Percentiles rank a stretch among this genome's conserved stretches.
phyloP scores from a whole-genome alignment of 495 filamentous ascomycete species.

The Cenococcum geophilum region DNA sequence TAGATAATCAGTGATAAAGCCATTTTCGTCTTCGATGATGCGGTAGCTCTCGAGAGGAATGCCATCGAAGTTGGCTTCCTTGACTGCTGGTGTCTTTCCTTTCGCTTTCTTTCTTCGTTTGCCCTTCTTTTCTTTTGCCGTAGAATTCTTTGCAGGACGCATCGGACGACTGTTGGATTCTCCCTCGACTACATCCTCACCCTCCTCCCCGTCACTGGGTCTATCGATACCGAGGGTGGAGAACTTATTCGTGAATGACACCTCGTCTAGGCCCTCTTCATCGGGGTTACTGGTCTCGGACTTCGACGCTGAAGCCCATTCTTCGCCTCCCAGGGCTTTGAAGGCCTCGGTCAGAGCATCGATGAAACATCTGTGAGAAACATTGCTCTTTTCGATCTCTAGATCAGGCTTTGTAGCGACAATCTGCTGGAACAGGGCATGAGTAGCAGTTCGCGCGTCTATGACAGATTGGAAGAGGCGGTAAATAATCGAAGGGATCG shows the following conservation, averaged over 20 bases:
- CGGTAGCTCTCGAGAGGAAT: slow-evolving; percentile 44
- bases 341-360: slow-evolving; percentile 39
- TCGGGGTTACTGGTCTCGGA: slow-evolving; percentile 8
- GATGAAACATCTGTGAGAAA: slow-evolving; percentile 41
- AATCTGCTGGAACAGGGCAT: slow-evolving; percentile 29
- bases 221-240: slow-evolving; percentile 30
- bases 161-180: slow-evolving; percentile 9
- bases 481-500: slow-evolving; percentile 31
- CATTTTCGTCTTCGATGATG: slow-evolving; percentile 41
- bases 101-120: slow-evolving; percentile 33
- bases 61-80: slow-evolving; percentile 26
- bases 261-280: slow-evolving; percentile 31
- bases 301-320: slow-evolving; percentile 22
- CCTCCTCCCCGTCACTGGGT: slow-evolving; percentile 15
- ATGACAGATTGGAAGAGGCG: slow-evolving; percentile 35
- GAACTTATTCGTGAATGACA: slow-evolving; percentile 38
- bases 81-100: slow-evolving; percentile 17
- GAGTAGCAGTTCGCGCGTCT: too few relatives aligned
- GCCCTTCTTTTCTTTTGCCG: slow-evolving; percentile 42
- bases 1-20: slow-evolving; percentile 36
- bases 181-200: slow-evolving; percentile 19
- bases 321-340: slow-evolving; percentile 34
- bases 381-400: slow-evolving; percentile 40
- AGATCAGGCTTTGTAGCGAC: slow-evolving; percentile 35
- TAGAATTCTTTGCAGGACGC: slow-evolving; percentile 25